Conservation (phyloP, 2,329 filamentous ascomycete species). For the Metarhizium anisopliae region DNA sequence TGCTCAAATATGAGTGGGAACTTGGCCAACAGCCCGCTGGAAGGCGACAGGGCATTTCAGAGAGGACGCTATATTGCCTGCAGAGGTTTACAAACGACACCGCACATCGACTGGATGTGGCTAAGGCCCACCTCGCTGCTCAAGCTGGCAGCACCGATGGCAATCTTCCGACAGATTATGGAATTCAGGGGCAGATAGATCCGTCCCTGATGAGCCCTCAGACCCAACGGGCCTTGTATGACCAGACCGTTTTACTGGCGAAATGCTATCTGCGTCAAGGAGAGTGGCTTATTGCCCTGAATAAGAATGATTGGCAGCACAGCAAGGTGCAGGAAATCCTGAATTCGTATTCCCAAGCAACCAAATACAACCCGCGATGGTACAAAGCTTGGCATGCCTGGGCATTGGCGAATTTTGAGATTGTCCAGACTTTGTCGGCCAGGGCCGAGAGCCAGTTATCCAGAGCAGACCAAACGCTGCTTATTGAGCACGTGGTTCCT, state of each 20-base stretch:
- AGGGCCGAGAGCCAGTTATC: constrained; percentile 46
- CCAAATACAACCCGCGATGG: constrained; percentile 87
- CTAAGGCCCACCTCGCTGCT: constrained; percentile 38
- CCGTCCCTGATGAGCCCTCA: constrained; percentile 36
- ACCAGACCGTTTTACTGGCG: constrained; percentile 67
- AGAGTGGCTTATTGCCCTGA: constrained; percentile 72
- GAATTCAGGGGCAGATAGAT: constrained; percentile 39
- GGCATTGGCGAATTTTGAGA: constrained; percentile 97
- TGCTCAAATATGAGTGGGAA: constrained; percentile 95
- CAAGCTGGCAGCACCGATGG: constrained; percentile 35
- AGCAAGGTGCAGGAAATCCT: constrained; percentile 82
- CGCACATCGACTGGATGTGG: constrained; percentile 43
- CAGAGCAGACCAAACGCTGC: constrained; percentile 49
- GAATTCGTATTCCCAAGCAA: constrained; percentile 83
- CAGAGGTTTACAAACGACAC: constrained; percentile 53
- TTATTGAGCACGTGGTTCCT: constrained; percentile 85
- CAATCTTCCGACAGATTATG: constrained; percentile 36
- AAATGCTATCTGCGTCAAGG: constrained; percentile 93
- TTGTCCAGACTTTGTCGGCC: constrained; percentile 73
- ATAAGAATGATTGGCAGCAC: constrained; percentile 82
- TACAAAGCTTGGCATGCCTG: constrained; percentile 99
- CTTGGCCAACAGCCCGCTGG: constrained; percentile 54
- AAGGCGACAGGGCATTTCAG: constrained; percentile 34
- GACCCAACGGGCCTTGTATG: constrained; percentile 44
- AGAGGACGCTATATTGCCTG: constrained; percentile 50